Evolutionary conservation across 1,284 basidiomycete species (phyloP).

Genomic region (Phenoliferia sp.): DNA sequence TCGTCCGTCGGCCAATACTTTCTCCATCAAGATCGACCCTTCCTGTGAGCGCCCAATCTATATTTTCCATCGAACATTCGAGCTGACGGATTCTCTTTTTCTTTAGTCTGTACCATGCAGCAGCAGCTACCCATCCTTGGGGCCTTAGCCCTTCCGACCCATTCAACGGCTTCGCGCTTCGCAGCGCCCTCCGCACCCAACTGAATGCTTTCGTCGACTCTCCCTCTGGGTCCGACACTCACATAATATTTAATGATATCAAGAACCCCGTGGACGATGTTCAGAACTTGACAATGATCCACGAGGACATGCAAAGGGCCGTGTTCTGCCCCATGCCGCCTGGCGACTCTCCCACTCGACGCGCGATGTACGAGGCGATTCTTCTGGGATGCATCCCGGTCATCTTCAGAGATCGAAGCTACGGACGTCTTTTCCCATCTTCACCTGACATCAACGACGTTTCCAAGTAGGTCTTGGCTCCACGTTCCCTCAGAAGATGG

Average conservation of each 20-base stretch:
- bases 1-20: conserved; percentile 18
- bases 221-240: conserved; percentile 1
- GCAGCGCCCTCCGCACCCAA: conserved; percentile 16
- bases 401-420: conserved; percentile 29
- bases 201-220: conserved; percentile 9
- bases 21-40: conserved; percentile 17
- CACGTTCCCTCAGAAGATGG: too few relatives aligned
- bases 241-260: conserved; percentile 28
- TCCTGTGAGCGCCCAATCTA: too few relatives aligned
- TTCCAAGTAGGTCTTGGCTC: too few relatives aligned
- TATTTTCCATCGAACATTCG: too few relatives aligned
- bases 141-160: conserved; percentile 24
- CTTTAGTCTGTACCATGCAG: conserved; percentile 25
- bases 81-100: too few relatives aligned
- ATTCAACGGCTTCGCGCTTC: conserved; percentile 33
- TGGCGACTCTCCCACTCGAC: conserved; percentile 29
- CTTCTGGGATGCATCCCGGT: conserved; percentile 33
- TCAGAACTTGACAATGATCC: conserved; percentile 26
- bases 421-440: conserved; percentile 31
- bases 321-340: conserved; percentile 29
- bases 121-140: conserved; percentile 27
- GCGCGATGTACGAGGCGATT: conserved; percentile 30
- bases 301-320: conserved; percentile 24
- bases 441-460: conserved; percentile 29
- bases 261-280: conserved; percentile 20